Percentiles rank a stretch among this genome's conserved stretches.
Conservation (phyloP, 345 rosid species). For the Litchi chinensis region DNA sequence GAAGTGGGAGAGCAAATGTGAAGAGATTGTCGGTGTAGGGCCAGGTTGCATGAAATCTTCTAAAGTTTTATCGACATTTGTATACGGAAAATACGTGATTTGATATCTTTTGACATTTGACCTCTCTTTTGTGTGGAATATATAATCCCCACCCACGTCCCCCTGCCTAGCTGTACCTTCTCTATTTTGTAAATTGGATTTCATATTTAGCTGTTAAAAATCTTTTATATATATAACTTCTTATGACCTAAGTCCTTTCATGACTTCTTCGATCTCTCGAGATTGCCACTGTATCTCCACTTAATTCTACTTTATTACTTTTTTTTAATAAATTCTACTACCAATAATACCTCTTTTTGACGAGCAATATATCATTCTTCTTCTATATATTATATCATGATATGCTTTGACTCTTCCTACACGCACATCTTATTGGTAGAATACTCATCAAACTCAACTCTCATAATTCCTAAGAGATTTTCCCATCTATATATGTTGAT, state of each 20-base stretch:
- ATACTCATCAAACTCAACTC: neutral
- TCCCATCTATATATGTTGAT: neutral
- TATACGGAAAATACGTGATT: neutral
- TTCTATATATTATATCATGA: neutral
- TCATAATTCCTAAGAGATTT: neutral
- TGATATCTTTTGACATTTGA: neutral
- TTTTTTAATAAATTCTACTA: neutral
- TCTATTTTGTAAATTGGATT: no score
- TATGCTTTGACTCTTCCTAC: neutral
- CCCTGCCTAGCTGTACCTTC: neutral
- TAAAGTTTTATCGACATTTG: neutral
- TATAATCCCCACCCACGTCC: neutral
- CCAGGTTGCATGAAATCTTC: constrained; percentile 10
- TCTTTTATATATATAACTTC: no score
- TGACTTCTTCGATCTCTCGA: neutral
- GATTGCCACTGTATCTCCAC: neutral
- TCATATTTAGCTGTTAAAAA: no score
- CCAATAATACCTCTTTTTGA: constrained; percentile 12
- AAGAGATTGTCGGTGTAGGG: constrained; percentile 18
- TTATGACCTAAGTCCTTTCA: no score
- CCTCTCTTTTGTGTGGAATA: neutral
- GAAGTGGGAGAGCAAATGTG: constrained; percentile 15
- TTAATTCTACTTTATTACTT: neutral
- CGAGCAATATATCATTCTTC: neutral
- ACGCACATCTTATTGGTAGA: neutral